phyloP scores from a whole-genome alignment of 202 grass and related monocot genomes.

The Sporobolus alterniflorus region DNA sequence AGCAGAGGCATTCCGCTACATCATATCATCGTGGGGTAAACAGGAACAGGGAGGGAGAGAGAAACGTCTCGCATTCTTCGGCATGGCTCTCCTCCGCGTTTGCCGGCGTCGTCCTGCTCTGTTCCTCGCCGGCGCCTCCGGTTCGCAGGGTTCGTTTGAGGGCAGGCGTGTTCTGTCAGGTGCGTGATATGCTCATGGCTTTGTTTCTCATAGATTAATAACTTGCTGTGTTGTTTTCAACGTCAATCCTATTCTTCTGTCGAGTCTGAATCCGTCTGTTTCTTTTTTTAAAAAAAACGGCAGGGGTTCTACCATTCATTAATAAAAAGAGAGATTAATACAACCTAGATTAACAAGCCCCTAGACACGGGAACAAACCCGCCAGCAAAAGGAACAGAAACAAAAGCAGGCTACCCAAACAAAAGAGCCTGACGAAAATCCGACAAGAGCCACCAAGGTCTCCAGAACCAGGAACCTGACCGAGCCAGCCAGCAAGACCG shows the following conservation, averaged over 20 bases:
- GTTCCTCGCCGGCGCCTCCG: slow-evolving; percentile 7
- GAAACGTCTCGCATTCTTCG: not conserved
- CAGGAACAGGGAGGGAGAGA: not conserved
- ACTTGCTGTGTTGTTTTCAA: not conserved
- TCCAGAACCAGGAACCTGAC: too few species aligned
- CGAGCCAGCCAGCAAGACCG: too few species aligned
- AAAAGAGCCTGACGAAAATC: too few species aligned
- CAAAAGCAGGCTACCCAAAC: too few species aligned
- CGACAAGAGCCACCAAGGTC: too few species aligned
- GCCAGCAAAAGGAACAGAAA: too few species aligned
- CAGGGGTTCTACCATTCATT: too few species aligned
- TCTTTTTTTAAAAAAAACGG: too few species aligned
- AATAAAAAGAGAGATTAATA: too few species aligned
- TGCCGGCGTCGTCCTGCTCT: slow-evolving; percentile 33
- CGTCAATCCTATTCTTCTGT: not conserved
- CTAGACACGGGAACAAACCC: too few species aligned
- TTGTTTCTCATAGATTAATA: not conserved
- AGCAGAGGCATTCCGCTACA: not conserved
- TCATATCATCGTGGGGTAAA: not conserved
- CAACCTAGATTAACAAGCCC: too few species aligned
- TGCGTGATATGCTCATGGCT: not conserved
- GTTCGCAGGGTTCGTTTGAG: slow-evolving; percentile 4
- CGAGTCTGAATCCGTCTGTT: not conserved
- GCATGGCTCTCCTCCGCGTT: slow-evolving; percentile 31
- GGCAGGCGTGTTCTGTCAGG: slow-evolving; percentile 33